These are phyloP conservation scores for Podospora tetraspora DNA, from an alignment of 495 filamentous ascomycete genomes.

Conservation along the genomic window DNA sequence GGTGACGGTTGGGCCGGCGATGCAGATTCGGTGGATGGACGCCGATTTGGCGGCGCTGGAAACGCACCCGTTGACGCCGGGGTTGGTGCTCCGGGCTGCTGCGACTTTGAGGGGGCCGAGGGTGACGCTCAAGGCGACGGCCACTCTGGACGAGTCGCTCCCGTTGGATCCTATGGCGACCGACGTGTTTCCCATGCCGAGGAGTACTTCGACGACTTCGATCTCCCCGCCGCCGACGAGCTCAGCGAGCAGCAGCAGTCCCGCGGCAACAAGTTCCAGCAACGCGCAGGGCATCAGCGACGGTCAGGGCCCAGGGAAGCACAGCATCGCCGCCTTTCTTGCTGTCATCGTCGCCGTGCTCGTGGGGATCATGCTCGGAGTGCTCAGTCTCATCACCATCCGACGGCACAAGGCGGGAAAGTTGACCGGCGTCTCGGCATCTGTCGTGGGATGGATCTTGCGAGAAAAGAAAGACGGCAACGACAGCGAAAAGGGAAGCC, in stretches of 20 bases:
- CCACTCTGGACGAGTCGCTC: not conserved
- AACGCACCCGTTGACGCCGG: constrained; percentile 34
- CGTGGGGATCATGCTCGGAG: constrained; percentile 23
- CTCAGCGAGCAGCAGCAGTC: not conserved
- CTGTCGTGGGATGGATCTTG: not conserved
- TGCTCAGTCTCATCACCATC: constrained; percentile 19
- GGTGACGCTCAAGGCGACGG: not conserved
- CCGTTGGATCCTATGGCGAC: not conserved
- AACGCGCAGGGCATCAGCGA: not conserved
- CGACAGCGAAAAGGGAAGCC: not conserved
- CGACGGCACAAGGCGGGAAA: constrained; percentile 27
- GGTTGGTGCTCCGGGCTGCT: constrained; percentile 10
- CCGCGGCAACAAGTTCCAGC: not conserved
- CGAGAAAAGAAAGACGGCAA: not conserved
- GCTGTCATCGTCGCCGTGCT: constrained; percentile 31
- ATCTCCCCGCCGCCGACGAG: not conserved
- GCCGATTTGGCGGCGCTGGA: constrained; percentile 32
- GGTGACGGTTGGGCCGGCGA: constrained; percentile 36
- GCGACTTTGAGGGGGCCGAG: not conserved
- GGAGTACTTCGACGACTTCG: not conserved
- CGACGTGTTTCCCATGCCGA: not conserved
- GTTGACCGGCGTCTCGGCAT: not conserved
- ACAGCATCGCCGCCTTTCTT: constrained; percentile 26
- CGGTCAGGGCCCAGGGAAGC: constrained; percentile 8
- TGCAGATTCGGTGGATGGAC: constrained; percentile 39